Base-by-base conservation (phyloP, 202 grass and related monocot genomes). In the Dendrocalamus latiflorus region DNA sequence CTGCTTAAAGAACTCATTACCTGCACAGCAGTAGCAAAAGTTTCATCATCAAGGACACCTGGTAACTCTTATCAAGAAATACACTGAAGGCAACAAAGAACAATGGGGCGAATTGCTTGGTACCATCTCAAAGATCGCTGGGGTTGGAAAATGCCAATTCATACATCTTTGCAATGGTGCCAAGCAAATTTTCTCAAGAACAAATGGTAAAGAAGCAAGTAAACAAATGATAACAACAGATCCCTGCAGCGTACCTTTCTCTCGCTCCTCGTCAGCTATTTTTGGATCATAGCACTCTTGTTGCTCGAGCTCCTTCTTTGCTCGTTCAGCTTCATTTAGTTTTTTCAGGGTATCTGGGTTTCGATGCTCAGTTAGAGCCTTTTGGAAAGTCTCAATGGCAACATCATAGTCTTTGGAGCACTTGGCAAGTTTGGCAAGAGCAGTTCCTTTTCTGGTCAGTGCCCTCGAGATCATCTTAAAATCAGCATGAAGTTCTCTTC, bases 241-340 rank as follows among this genome's bases (percentile, higher is more conserved):
- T 66, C 28, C 37, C 20, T 22, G 4, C 1, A 1, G 12, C 7
- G 48, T 81, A 99, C 96, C 96, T 96, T 99, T 99, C 83, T 99
- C 96, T 77, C 96, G 87, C 78, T 99, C 96, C 70, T 99, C 91
- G 13, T 94, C 93, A 62, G 96, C 96, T 68, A 96, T 64, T 70
- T 96, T 90, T 8, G 96, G 96, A 85, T 99, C 93, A 81, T 93
- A 99, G 62, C 91, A 99, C 65, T 99, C 96, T 65, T 96, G 91
- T 78, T 99, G 96, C 77, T 99, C 96, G 34, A 96, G 76, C 26
- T 99, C 96, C 89, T 99, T 99, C 87, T 96, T 99, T 61, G 89
- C 91, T 80, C 72, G 93, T 85, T 99, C 91, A 77, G 93, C 93
- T 28, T 99, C 96, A 87, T 99, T 96, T 47, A 96, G 77, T 51